These are phyloP conservation scores for Starmerella stellata DNA, from an alignment of 805 yeast genomes.

Conservation along the genomic window DNA sequence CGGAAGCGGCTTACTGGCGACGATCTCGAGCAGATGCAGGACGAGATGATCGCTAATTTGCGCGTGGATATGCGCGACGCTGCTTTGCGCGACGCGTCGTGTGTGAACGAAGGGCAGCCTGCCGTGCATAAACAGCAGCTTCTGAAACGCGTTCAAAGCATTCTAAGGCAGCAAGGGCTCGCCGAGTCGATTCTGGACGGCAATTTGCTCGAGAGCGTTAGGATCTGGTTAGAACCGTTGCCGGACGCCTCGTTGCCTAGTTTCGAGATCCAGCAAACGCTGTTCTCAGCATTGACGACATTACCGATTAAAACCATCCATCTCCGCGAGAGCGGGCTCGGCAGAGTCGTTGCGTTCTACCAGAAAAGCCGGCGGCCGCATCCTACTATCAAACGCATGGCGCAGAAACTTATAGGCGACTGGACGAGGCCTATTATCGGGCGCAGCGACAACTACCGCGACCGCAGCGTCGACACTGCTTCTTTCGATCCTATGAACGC, in stretches of 20 bases:
- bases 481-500: conserved; percentile 30
- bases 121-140: conserved; percentile 64
- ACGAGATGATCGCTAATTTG: conserved; percentile 64
- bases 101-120: conserved; percentile 41
- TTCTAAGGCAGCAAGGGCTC: conserved; percentile 61
- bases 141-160: conserved; percentile 58
- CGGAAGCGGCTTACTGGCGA: conserved; percentile 67
- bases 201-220: conserved; percentile 75
- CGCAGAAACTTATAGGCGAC: conserved; percentile 80
- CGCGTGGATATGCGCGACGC: conserved; percentile 76
- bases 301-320: conserved; percentile 93
- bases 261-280: conserved; percentile 78
- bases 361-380: conserved; percentile 83
- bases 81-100: conserved; percentile 36
- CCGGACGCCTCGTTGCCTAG: conserved; percentile 98
- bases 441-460: conserved; percentile 84
- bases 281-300: conserved; percentile 52
- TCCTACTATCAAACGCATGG: conserved; percentile 64
- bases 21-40: conserved; percentile 88
- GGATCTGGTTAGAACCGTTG: conserved; percentile 94
- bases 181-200: conserved; percentile 89
- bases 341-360: conserved; percentile 82
- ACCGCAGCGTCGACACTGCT: conserved; percentile 51
- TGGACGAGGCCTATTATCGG: conserved; percentile 98
- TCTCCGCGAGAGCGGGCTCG: conserved; percentile 82